A percentile compares a stretch with the other conserved stretches of the same genome.
Conservation (phyloP, 164 flowering plant species). For the Litsea cubeba region DNA sequence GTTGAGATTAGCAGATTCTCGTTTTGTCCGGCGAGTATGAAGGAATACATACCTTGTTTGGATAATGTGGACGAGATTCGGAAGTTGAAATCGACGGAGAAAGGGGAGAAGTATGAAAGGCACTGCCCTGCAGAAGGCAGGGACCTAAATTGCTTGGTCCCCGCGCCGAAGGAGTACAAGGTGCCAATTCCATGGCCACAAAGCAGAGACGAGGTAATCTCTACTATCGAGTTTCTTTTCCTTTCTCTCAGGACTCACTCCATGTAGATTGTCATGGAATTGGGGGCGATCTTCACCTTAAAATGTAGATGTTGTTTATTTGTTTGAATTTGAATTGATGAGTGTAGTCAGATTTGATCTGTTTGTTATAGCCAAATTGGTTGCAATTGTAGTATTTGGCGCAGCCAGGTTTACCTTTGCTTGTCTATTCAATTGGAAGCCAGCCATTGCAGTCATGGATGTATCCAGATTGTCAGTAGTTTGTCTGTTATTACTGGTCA, state of each 20-base stretch:
- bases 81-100: slow-evolving; percentile 49
- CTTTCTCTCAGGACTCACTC: neutral
- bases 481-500: too few relatives aligned
- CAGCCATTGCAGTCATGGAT: too few relatives aligned
- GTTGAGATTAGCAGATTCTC: slow-evolving; percentile 43
- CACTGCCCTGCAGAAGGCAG: slow-evolving; percentile 67
- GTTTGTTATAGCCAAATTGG: neutral
- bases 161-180: slow-evolving; percentile 65
- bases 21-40: slow-evolving; percentile 55
- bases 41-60: slow-evolving; percentile 73
- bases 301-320: too few relatives aligned
- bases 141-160: slow-evolving; percentile 74
- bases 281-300: neutral
- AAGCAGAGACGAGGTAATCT: slow-evolving; percentile 80
- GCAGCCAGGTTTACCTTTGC: too few relatives aligned
- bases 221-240: neutral
- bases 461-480: too few relatives aligned
- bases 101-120: slow-evolving; percentile 67
- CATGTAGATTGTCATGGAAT: neutral
- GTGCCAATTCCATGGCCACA: slow-evolving; percentile 83
- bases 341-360: neutral
- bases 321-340: neutral
- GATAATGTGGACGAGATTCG: slow-evolving; percentile 57
- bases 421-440: too few relatives aligned
- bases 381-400: neutral